phyloP scores from a whole-genome alignment of 1,284 basidiomycete species.

The Ceratobasidium theobromae region DNA sequence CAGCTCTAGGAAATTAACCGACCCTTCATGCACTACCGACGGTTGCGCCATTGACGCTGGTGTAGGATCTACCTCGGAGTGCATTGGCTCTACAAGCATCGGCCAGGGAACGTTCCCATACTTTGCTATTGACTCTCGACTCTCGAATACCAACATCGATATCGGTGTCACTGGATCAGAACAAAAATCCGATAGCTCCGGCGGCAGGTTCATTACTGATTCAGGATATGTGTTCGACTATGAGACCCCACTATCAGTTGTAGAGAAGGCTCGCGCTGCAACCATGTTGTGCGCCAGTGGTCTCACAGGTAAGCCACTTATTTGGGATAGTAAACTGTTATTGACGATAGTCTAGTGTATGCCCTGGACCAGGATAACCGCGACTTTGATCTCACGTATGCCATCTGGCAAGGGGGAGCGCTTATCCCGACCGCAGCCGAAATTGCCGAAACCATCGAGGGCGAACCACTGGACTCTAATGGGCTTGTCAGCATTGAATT shows the following conservation, averaged over 20 bases:
- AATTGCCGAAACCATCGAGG: constrained; percentile 3
- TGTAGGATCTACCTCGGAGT: constrained; percentile 14
- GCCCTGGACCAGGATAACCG: constrained; percentile 27
- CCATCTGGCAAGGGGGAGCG: constrained; percentile 23
- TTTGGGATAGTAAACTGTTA: neutral
- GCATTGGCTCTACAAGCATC: neutral
- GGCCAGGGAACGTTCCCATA: constrained; percentile 31
- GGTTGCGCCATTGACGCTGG: constrained; percentile 13
- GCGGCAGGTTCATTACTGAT: constrained; percentile 2
- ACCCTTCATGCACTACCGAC: constrained; percentile 9
- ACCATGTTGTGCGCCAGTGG: constrained; percentile 15
- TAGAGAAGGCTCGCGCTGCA: constrained; percentile 22
- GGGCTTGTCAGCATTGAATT: constrained; percentile 24
- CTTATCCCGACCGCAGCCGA: constrained; percentile 14
- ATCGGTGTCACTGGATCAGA: neutral
- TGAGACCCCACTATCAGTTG: constrained; percentile 16
- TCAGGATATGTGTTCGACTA: constrained; percentile 26
- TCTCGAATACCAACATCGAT: neutral
- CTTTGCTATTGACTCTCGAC: constrained; percentile 1
- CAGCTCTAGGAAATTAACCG: constrained; percentile 3
- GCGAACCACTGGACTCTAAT: neutral
- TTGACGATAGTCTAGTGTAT: neutral
- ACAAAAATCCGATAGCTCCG: neutral
- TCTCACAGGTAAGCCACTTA: neutral
- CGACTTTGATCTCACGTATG: constrained; percentile 13